Evolutionary conservation across 2,329 filamentous ascomycete genomes (phyloP).

Genomic region (Microdochium bolleyi): DNA sequence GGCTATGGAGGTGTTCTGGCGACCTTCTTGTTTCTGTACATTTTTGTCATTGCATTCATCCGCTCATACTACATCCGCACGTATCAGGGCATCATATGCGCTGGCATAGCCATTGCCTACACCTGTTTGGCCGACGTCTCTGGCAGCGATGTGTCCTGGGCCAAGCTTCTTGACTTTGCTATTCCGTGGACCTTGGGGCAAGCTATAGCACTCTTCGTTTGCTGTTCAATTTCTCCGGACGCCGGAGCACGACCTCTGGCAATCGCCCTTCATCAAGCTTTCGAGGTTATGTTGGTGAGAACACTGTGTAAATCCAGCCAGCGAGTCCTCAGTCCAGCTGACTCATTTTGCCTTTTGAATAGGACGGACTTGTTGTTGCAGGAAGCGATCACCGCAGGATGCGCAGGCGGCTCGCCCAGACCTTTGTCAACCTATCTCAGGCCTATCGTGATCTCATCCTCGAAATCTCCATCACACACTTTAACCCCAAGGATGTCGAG

Average conservation of each 20-base stretch:
- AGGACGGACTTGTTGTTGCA: constrained; percentile 28
- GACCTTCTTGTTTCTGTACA: constrained; percentile 44
- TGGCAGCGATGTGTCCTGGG: constrained; percentile 33
- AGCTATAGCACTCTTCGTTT: constrained; percentile 40
- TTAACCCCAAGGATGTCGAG: constrained; percentile 39
- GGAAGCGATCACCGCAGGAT: constrained; percentile 21
- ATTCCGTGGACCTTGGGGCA: constrained; percentile 50
- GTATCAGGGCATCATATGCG: constrained; percentile 46
- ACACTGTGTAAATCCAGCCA: too few species aligned
- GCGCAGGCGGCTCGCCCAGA: constrained; percentile 36
- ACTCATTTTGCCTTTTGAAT: not conserved
- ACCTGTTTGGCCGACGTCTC: constrained; percentile 43
- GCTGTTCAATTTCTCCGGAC: constrained; percentile 41
- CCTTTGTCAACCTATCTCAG: constrained; percentile 48
- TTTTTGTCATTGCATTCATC: constrained; percentile 40
- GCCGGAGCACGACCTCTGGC: constrained; percentile 46
- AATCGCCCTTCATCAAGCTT: constrained; percentile 34
- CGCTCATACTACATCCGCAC: constrained; percentile 47
- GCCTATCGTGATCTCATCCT: constrained; percentile 47
- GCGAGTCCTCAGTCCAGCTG: constrained; percentile 8
- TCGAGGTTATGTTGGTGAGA: constrained; percentile 36
- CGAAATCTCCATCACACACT: constrained; percentile 47
- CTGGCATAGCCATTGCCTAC: constrained; percentile 47
- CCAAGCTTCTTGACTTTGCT: constrained; percentile 41
- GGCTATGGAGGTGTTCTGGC: constrained; percentile 49